Evolutionary conservation across 2,329 filamentous ascomycete genomes (phyloP).

Genomic region (Chaetothyriales sp.): DNA sequence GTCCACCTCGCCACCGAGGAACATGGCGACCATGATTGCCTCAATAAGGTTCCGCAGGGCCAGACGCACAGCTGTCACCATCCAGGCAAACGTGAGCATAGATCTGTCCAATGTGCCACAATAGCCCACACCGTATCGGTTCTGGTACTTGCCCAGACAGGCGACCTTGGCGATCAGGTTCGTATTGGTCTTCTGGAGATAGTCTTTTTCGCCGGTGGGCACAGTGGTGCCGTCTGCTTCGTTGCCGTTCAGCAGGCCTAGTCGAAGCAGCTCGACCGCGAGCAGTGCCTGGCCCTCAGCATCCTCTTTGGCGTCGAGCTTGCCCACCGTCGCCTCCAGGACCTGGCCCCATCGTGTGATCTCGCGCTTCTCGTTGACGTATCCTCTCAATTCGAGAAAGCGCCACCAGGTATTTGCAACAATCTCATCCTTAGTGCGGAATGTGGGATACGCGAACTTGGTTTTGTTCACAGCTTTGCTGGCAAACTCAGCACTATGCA

Average conservation of each 20-base stretch:
- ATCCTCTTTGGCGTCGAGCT: slow-evolving; percentile 41
- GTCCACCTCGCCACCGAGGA: slow-evolving; percentile 64
- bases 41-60: slow-evolving; percentile 72
- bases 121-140: slow-evolving; percentile 66
- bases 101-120: slow-evolving; percentile 88
- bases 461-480: slow-evolving; percentile 45
- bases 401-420: slow-evolving; percentile 67
- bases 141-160: slow-evolving; percentile 64
- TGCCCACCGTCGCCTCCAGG: slow-evolving; percentile 52
- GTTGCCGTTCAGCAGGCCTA: slow-evolving; percentile 61
- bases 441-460: slow-evolving; percentile 10
- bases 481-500: slow-evolving; percentile 55
- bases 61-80: slow-evolving; percentile 64
- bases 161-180: slow-evolving; percentile 76
- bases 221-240: slow-evolving; percentile 34
- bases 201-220: slow-evolving; percentile 48
- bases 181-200: slow-evolving; percentile 37
- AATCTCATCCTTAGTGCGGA: slow-evolving; percentile 54
- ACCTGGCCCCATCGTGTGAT: slow-evolving; percentile 75
- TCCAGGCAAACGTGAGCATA: slow-evolving; percentile 68
- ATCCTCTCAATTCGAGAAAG: slow-evolving; percentile 77
- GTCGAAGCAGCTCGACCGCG: slow-evolving; percentile 69
- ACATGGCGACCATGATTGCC: slow-evolving; percentile 62
- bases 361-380: slow-evolving; percentile 61
- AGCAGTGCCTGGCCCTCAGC: slow-evolving; percentile 67